A percentile compares a stretch with the other conserved stretches of the same genome.
Conservation (phyloP, 2,329 filamentous ascomycete species). For the Mariannaea sp. region DNA sequence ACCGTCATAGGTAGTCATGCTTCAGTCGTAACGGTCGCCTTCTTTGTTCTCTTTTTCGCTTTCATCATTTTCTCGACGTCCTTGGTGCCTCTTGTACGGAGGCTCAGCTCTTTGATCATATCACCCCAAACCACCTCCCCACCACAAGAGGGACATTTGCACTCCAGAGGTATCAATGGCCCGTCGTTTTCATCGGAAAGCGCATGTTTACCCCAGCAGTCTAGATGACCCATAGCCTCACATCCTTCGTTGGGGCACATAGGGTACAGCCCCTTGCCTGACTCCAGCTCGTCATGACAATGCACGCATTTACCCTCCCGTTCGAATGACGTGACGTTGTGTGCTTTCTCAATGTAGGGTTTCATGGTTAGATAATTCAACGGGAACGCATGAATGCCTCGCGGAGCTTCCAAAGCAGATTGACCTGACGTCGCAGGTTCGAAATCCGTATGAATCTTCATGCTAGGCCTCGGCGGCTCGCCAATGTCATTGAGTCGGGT, state of each 20-base stretch:
- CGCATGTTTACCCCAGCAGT: slow-evolving; percentile 62
- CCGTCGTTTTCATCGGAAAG: slow-evolving; percentile 45
- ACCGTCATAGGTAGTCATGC: background rate
- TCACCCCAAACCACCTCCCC: slow-evolving; percentile 69
- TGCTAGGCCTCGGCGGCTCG: slow-evolving; percentile 51
- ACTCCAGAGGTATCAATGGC: slow-evolving; percentile 68
- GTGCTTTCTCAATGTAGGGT: slow-evolving; percentile 60
- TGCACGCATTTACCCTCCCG: slow-evolving; percentile 60
- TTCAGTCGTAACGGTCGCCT: slow-evolving; percentile 21
- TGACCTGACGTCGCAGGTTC: slow-evolving; percentile 31
- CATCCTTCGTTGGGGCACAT: slow-evolving; percentile 61
- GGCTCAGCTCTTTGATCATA: slow-evolving; percentile 80
- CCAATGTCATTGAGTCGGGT: slow-evolving; percentile 57
- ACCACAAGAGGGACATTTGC: slow-evolving; percentile 73
- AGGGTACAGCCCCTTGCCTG: slow-evolving; percentile 57
- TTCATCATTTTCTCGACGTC: slow-evolving; percentile 73
- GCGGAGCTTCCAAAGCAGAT: slow-evolving; percentile 26
- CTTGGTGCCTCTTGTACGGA: slow-evolving; percentile 72
- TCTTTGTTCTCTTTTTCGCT: slow-evolving; percentile 45
- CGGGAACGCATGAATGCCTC: slow-evolving; percentile 59
- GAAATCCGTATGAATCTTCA: slow-evolving; percentile 65
- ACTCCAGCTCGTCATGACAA: slow-evolving; percentile 52
- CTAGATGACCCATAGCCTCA: slow-evolving; percentile 62
- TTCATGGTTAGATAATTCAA: slow-evolving; percentile 61
- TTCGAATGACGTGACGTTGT: slow-evolving; percentile 60